Conservation (phyloP, 1,284 basidiomycete genomes). For the Ganoderma multipileum region DNA sequence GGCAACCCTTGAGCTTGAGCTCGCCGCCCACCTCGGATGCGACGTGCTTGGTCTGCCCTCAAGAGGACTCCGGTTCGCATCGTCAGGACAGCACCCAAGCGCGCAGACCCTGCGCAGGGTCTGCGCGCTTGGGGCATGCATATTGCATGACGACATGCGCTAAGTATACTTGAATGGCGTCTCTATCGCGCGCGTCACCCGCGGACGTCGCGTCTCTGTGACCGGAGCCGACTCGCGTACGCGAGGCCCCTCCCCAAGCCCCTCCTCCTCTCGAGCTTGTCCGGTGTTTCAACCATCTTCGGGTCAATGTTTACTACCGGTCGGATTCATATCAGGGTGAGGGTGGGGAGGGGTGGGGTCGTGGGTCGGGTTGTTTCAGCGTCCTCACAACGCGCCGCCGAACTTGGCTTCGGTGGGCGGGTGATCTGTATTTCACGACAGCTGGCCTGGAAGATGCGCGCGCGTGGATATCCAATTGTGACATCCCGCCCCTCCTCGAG, state of each 20-base stretch:
- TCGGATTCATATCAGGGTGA: not conserved
- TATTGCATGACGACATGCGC: not conserved
- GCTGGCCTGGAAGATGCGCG: not conserved
- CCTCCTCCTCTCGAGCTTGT: not conserved
- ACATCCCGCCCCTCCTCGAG: not conserved
- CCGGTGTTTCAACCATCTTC: not conserved
- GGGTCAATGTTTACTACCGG: not conserved
- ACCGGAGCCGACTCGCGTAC: not conserved
- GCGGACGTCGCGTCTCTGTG: not conserved
- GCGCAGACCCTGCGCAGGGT: too few relatives aligned
- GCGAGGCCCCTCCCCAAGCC: not conserved
- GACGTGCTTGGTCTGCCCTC: too few relatives aligned
- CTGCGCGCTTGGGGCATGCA: too few relatives aligned
- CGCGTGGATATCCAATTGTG: not conserved
- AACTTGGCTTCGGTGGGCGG: not conserved
- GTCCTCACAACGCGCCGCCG: not conserved
- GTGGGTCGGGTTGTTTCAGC: not conserved
- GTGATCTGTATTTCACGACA: not conserved
- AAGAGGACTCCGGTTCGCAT: too few relatives aligned
- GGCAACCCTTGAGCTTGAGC: not conserved
- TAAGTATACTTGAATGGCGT: not conserved
- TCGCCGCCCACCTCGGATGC: not conserved
- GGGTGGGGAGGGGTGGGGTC: too few relatives aligned
- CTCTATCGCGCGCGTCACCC: not conserved
- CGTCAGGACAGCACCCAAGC: too few relatives aligned